A percentile compares a stretch with the other conserved stretches of the same genome.
phyloP scores from a whole-genome alignment of 2,329 filamentous ascomycete species.

The Penicillium sp. region DNA sequence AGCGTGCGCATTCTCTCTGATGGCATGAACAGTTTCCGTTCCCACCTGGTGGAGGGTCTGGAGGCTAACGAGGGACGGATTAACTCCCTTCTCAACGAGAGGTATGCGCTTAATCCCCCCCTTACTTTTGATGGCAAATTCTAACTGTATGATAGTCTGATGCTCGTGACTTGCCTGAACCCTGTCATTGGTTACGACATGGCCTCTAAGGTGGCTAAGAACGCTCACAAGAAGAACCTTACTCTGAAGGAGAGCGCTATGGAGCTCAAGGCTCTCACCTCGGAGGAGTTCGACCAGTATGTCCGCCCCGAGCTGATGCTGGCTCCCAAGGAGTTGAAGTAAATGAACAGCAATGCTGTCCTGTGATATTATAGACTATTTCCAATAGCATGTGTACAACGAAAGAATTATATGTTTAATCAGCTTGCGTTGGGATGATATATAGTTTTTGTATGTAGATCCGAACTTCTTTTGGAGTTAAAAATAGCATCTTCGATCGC shows the following conservation, averaged over 20 bases:
- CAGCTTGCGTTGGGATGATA: background rate
- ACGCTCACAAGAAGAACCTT: constrained; percentile 96
- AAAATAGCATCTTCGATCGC: constrained; percentile 10
- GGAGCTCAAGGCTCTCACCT: constrained; percentile 84
- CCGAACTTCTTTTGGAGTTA: background rate
- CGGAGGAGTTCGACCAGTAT: constrained; percentile 84
- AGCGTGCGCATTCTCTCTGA: constrained; percentile 84
- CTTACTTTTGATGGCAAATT: constrained; percentile 6
- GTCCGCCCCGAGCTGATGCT: constrained; percentile 96
- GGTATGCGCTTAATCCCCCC: constrained; percentile 54
- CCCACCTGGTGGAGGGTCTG: constrained; percentile 83
- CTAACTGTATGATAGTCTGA: constrained; percentile 61
- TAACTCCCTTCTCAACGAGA: constrained; percentile 84
- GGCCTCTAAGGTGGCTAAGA: constrained; percentile 96
- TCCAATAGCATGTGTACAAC: constrained; percentile 21
- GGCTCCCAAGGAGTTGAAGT: constrained; percentile 69
- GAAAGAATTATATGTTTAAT: constrained; percentile 15
- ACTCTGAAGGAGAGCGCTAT: constrained; percentile 92
- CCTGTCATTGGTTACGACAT: constrained; percentile 97
- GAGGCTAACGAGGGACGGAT: constrained; percentile 95
- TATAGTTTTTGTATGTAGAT: background rate
- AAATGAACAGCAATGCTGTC: constrained; percentile 19
- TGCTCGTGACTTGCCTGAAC: constrained; percentile 97
- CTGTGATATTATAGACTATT: constrained; percentile 18
- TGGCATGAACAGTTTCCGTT: constrained; percentile 92